Base-by-base conservation (phyloP, 2,329 filamentous ascomycete species). In the Calonectria ilicicola region DNA sequence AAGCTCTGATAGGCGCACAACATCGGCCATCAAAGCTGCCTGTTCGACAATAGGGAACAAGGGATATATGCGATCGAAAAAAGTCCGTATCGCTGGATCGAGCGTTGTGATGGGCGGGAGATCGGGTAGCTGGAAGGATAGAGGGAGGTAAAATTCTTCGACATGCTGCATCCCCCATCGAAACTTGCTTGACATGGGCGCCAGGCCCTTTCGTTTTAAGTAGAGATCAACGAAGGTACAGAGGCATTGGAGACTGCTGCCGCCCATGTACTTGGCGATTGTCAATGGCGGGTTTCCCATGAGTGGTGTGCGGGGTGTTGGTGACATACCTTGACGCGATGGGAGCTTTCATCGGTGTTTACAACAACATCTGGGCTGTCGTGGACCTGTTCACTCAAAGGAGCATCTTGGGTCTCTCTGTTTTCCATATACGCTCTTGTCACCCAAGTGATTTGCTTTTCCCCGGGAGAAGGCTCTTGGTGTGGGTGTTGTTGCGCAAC, bases 111-210 rank as follows among this genome's bases (percentile, higher is more conserved):
- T 72, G 26, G 70, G 64, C 0, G 76, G 74, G 8, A 77, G 46
- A 14, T 77, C 69, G 10, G 76, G 76, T 2, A 77, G 49, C 1
- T 51, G 66, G 6, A 73, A 68, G 9, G 72, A 62, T 6, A 77
- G 26, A 5, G 76, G 76, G 1, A 77, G 44, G 0, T 69, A 19
- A 1, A 72, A 77, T 62, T 77, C 76, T 47, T 77, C 76, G 5
- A 76, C 70, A 17, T 76, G 77, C 21, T 70, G 71, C 76, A 77
- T 77, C 0, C 76, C 76, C 76, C 76, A 77, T 42, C 76, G 72
- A 2, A 77, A 77, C 21, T 75, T 67, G 12, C 65, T 53, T 1
- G 76, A 76, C 38, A 78, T 78, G 1, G 76, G 66, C 19, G 76
- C 65, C 5, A 75, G 65, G 0, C 76, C 76, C 40, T 77, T 74